These are phyloP conservation scores for Rubroshorea leprosula DNA, from an alignment of 345 rosid genomes.

Conservation along the genomic window DNA sequence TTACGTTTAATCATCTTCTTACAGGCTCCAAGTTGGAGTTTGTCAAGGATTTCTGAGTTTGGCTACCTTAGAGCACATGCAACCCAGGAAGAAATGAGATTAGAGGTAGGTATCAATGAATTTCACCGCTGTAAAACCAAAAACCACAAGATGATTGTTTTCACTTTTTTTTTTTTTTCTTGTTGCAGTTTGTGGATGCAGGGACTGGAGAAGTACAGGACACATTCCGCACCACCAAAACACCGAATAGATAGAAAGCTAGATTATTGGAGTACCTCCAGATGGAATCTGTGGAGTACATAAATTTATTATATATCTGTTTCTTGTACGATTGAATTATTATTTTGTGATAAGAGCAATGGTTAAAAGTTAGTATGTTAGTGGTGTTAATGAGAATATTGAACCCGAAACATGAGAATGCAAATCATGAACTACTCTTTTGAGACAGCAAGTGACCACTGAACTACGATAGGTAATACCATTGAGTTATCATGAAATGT, in stretches of 20 bases:
- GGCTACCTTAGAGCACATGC: slow-evolving; percentile 51
- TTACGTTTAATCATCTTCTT: background rate
- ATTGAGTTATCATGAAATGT: too few species aligned
- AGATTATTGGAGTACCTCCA: too few species aligned
- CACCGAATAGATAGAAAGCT: background rate
- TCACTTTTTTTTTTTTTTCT: background rate
- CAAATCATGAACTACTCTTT: too few species aligned
- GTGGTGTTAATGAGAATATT: too few species aligned
- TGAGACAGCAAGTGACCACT: too few species aligned
- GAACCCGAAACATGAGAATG: too few species aligned
- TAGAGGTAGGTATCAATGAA: slow-evolving; percentile 36
- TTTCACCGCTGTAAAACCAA: background rate
- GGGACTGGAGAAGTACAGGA: slow-evolving; percentile 32
- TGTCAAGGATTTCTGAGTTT: slow-evolving; percentile 39
- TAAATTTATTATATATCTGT: too few species aligned
- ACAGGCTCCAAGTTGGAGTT: slow-evolving; percentile 44
- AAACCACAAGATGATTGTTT: background rate
- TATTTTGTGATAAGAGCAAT: too few species aligned
- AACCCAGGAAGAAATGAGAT: slow-evolving; percentile 27
- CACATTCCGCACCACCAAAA: slow-evolving; percentile 41
- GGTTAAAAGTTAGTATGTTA: too few species aligned
- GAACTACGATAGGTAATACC: too few species aligned
- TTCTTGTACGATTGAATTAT: too few species aligned
- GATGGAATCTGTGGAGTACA: too few species aligned
- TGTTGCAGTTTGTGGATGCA: slow-evolving; percentile 46